Base-by-base conservation (phyloP, 2,329 filamentous ascomycete genomes). In the Ceratocystis lukuohia region DNA sequence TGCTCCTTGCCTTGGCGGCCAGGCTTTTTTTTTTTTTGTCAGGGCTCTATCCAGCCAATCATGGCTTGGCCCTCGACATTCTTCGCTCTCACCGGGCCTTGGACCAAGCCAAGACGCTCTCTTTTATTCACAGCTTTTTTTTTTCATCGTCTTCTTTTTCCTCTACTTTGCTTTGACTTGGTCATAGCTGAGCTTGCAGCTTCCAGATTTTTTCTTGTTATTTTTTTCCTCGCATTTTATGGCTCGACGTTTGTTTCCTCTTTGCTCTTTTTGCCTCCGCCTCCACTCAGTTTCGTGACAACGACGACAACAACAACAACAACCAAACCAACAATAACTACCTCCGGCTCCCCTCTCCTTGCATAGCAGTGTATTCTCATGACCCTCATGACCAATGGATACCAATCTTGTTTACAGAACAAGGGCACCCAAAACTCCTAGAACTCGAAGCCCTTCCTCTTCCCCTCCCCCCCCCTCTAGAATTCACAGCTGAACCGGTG, bases 371-470 rank as follows among this genome's bases (percentile, higher is more conserved):
- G 56, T 59, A 59, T 45, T 66, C 17, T 66, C 56, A 41, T 66
- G 65, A 59, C 28, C 56, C 17, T 66, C 56, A 41, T 66, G 65
- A 59, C 28, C 56, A 59, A 59, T n/a, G 56, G 56, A 59, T 59
- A 59, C 56, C 30, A 33, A 33, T 37, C 10, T 37, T 33, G 17
- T 28, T 56, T 57, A 59, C 56, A 59, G 56, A 59, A 64, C 45
- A 33, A 64, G 28, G 59, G 37, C 33, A 48, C 15, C 7, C 44
- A 64, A 48, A 64, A 64, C 56, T n/a, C 30, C 33, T 59, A 59
- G 56, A 59, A 64, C 50, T 30, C 48, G 64, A 65, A 59, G 41
- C 64, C 53, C 53, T 41, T 41, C 10, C 37, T 41, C 37, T 41
- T 15, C 37, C 12, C 37, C 3, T 2, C 1, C 22, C 22, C 44